Evolutionary conservation across 768 basidiomycete species (phyloP).

Genomic region (Candolleomyces aberdarensis): DNA sequence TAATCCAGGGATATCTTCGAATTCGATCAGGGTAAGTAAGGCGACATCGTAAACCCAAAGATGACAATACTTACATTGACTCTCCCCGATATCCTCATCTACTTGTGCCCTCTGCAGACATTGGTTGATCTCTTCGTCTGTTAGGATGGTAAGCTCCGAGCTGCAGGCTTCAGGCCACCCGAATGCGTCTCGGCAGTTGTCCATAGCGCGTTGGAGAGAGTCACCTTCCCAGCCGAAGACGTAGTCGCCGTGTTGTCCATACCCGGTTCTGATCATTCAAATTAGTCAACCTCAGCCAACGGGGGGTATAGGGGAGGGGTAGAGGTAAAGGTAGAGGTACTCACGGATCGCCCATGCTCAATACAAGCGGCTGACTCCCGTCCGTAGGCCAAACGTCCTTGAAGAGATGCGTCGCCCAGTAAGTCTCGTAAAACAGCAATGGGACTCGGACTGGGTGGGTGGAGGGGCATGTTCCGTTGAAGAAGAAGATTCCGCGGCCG

Average conservation of each 20-base stretch:
- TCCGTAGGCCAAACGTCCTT: conserved; percentile 10
- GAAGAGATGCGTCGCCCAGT: conserved; percentile 8
- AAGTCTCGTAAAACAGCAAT: conserved; percentile 11
- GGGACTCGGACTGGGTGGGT: conserved; percentile 10
- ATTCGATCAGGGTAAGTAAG: neutral
- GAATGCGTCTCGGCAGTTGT: conserved; percentile 5
- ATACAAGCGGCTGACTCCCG: conserved; percentile 7
- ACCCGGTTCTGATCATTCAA: conserved; percentile 4
- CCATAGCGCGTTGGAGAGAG: conserved; percentile 10
- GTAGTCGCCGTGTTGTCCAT: conserved; percentile 12
- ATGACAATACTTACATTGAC: neutral
- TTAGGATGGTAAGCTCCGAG: conserved; percentile 6
- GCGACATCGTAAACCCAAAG: neutral
- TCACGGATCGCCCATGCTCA: conserved; percentile 9
- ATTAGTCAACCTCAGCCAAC: neutral
- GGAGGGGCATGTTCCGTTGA: conserved; percentile 6
- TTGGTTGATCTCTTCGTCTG: conserved; percentile 8
- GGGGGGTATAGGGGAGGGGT: too few species aligned
- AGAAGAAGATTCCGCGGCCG: conserved; percentile 2
- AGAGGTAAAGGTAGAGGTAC: neutral
- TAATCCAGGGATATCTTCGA: neutral
- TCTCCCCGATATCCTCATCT: neutral
- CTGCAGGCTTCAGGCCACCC: conserved; percentile 3
- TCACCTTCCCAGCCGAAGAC: conserved; percentile 10
- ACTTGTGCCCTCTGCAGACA: neutral